Percentiles rank a stretch among this genome's conserved stretches.
phyloP scores from a whole-genome alignment of 768 basidiomycete genomes.

The Crassisporium funariophilum region DNA sequence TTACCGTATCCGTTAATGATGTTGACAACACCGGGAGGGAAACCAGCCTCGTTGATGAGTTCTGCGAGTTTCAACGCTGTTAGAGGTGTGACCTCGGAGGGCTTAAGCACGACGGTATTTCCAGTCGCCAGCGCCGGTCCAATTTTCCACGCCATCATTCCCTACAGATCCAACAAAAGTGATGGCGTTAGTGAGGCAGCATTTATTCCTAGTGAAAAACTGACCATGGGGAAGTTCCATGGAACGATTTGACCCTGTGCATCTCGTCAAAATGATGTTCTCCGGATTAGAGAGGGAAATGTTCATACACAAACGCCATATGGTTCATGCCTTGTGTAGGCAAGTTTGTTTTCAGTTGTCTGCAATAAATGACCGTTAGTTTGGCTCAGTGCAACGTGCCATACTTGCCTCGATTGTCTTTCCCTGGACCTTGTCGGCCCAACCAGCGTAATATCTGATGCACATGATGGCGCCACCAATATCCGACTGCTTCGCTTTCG shows the following conservation, averaged over 20 bases:
- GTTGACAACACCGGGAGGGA: slow-evolving; percentile 78
- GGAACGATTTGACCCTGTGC: slow-evolving; percentile 55
- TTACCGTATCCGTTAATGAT: slow-evolving; percentile 66
- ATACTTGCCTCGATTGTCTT: slow-evolving; percentile 62
- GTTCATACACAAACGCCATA: slow-evolving; percentile 43
- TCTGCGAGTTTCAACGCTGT: slow-evolving; percentile 54
- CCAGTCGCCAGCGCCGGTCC: slow-evolving; percentile 79
- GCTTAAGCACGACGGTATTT: slow-evolving; percentile 74
- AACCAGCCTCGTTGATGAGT: slow-evolving; percentile 68
- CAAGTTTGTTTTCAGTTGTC: slow-evolving; percentile 56
- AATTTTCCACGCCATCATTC: slow-evolving; percentile 69
- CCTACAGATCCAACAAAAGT: slow-evolving; percentile 7
- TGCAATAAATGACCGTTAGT: slow-evolving; percentile 59
- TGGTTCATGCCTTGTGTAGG: slow-evolving; percentile 72
- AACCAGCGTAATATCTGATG: slow-evolving; percentile 82
- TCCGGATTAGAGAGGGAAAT: background rate
- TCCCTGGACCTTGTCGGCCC: slow-evolving; percentile 83
- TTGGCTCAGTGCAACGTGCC: slow-evolving; percentile 68
- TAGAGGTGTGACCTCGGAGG: slow-evolving; percentile 75
- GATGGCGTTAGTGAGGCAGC: slow-evolving; percentile 1
- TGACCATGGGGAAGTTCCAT: slow-evolving; percentile 52
- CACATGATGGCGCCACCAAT: slow-evolving; percentile 45
- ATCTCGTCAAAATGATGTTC: background rate
- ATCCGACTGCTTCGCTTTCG: slow-evolving; percentile 48
- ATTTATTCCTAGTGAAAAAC: background rate